A percentile compares a stretch with the other conserved stretches of the same genome.
phyloP scores from a whole-genome alignment of 345 rosid genomes.

The Barbarea vulgaris region DNA sequence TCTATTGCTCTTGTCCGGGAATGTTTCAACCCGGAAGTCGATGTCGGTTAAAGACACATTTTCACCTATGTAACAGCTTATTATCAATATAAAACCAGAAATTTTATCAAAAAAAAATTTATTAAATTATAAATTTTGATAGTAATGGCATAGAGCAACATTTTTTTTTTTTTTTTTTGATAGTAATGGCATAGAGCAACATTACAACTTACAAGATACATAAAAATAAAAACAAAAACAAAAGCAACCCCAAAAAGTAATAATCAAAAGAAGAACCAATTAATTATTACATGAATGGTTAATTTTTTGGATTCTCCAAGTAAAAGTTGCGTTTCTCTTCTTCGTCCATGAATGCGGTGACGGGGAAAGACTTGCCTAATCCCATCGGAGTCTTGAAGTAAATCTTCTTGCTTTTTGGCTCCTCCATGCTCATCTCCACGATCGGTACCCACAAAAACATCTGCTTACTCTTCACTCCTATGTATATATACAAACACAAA shows the following conservation, averaged over 20 bases:
- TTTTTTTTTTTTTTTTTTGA: too few species aligned
- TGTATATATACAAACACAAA: background rate
- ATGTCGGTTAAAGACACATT: too few species aligned
- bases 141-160: too few species aligned
- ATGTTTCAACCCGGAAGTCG: too few species aligned
- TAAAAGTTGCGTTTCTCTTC: constrained; percentile 68
- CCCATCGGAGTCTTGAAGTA: constrained; percentile 91
- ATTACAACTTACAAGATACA: constrained; percentile 20
- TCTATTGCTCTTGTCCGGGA: too few species aligned
- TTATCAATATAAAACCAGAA: too few species aligned
- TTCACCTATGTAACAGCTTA: too few species aligned
- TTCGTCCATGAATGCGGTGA: constrained; percentile 69
- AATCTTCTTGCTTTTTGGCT: constrained; percentile 55
- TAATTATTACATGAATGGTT: constrained; percentile 4
- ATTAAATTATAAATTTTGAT: too few species aligned
- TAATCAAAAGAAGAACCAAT: background rate
- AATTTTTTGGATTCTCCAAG: constrained; percentile 40
- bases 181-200: constrained; percentile 11
- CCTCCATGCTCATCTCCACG: constrained; percentile 71
- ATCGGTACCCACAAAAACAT: constrained; percentile 88
- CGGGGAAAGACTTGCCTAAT: constrained; percentile 72
- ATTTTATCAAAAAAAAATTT: too few species aligned
- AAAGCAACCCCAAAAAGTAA: background rate
- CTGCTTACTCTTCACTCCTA: constrained; percentile 77
- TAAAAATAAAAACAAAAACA: background rate